Conservation (phyloP, 2,329 filamentous ascomycete species). For the Stagonosporopsis chrysanthemi region DNA sequence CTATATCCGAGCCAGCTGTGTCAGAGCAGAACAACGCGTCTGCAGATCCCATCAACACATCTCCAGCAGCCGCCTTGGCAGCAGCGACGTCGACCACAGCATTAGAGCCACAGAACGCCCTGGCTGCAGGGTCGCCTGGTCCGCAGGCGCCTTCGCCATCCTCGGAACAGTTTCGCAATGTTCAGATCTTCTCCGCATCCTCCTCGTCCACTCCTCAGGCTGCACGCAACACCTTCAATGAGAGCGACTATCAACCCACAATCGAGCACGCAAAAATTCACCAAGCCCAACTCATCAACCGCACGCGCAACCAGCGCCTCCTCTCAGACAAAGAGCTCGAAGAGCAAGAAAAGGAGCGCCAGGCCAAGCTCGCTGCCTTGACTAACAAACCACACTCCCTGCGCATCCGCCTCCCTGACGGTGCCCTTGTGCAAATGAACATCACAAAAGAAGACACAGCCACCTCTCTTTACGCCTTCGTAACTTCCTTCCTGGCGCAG, state of each 20-base stretch:
- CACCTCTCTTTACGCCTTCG: slow-evolving; percentile 74
- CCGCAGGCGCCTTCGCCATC: slow-evolving; percentile 20
- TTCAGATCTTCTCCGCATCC: slow-evolving; percentile 81
- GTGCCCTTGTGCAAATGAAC: slow-evolving; percentile 76
- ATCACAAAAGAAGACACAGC: slow-evolving; percentile 74
- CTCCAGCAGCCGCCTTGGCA: slow-evolving; percentile 30
- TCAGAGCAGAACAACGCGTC: slow-evolving; percentile 26
- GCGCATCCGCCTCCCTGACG: slow-evolving; percentile 87
- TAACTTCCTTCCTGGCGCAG: slow-evolving; percentile 73
- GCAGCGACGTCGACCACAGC: slow-evolving; percentile 31
- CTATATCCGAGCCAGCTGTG: slow-evolving; percentile 21
- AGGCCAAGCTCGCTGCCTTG: slow-evolving; percentile 70
- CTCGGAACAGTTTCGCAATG: slow-evolving; percentile 51
- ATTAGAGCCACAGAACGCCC: slow-evolving; percentile 24
- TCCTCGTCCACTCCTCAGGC: slow-evolving; percentile 77
- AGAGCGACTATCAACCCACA: slow-evolving; percentile 78
- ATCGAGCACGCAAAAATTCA: slow-evolving; percentile 78
- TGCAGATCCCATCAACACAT: slow-evolving; percentile 27
- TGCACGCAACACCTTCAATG: slow-evolving; percentile 70
- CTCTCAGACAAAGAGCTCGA: slow-evolving; percentile 83
- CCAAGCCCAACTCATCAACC: slow-evolving; percentile 70
- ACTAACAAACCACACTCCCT: slow-evolving; percentile 69
- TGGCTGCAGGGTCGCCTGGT: slow-evolving; percentile 21
- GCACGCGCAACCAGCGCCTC: slow-evolving; percentile 76
- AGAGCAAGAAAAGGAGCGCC: slow-evolving; percentile 70